Evolutionary conservation across 176 grass and related monocot genomes (phyloP).

Genomic region (Oryza officinalis): DNA sequence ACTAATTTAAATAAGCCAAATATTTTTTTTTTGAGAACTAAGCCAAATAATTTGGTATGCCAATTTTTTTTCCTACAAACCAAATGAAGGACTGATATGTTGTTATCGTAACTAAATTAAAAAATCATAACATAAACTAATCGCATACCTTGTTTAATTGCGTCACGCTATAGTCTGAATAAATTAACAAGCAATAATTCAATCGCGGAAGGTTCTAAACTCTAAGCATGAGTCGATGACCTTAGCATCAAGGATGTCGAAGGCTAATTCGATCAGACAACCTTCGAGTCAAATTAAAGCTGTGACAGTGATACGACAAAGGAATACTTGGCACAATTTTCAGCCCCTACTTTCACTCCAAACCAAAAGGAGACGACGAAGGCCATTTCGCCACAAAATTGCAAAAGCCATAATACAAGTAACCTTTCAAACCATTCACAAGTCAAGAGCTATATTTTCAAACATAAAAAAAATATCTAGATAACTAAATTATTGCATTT

Average conservation of each 20-base stretch:
- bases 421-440: not conserved
- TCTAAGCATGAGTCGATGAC: not conserved
- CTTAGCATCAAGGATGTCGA: not conserved
- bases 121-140: not conserved
- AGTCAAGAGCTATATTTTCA: not conserved
- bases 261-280: slow-evolving; percentile 23
- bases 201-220: slow-evolving; percentile 18
- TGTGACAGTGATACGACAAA: slow-evolving; percentile 18
- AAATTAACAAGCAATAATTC: slow-evolving; percentile 14
- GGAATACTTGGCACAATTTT: slow-evolving; percentile 2
- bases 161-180: not conserved
- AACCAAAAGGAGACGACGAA: slow-evolving; percentile 22
- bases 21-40: too few relatives aligned
- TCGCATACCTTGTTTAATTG: not conserved
- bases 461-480: not conserved
- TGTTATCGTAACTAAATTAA: not conserved
- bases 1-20: too few relatives aligned
- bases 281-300: slow-evolving; percentile 13
- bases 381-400: slow-evolving; percentile 20
- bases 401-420: not conserved
- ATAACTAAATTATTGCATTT: not conserved
- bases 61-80: too few relatives aligned
- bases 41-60: too few relatives aligned
- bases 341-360: slow-evolving; percentile 27
- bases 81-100: too few relatives aligned